Percentiles rank a stretch among this genome's conserved stretches.
Conservation (phyloP, 768 basidiomycete species). For the Lactifluus volemus region DNA sequence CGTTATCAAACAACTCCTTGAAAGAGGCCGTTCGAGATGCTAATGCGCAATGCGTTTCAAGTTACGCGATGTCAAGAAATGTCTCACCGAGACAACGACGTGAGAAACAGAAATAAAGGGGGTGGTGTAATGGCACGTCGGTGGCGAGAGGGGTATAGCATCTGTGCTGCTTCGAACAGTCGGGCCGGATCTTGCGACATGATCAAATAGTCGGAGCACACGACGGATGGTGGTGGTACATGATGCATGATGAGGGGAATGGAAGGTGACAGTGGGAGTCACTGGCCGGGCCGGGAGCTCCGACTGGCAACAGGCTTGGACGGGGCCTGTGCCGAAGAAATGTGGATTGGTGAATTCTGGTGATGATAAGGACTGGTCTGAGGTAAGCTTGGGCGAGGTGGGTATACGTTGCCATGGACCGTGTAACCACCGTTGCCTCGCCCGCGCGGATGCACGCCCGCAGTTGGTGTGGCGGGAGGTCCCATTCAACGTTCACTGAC, state of each 20-base stretch:
- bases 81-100: neutral
- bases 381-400: neutral
- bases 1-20: too few relatives aligned
- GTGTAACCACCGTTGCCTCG: neutral
- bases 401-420: neutral
- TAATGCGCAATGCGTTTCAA: too few relatives aligned
- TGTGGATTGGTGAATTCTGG: neutral
- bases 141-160: too few relatives aligned
- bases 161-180: too few relatives aligned
- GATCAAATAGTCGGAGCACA: neutral
- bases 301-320: neutral
- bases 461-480: constrained; percentile 7
- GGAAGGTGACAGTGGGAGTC: neutral
- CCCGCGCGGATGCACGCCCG: constrained; percentile 1
- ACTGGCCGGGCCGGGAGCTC: neutral
- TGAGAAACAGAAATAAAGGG: too few relatives aligned
- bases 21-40: too few relatives aligned
- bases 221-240: too few relatives aligned
- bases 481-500: neutral
- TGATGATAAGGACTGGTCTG: neutral
- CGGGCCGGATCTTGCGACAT: too few relatives aligned
- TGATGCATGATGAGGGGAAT: too few relatives aligned
- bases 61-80: neutral
- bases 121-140: neutral
- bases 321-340: neutral